Conservation (phyloP, 2,329 filamentous ascomycete genomes). For the Aplosporella prunicola region DNA sequence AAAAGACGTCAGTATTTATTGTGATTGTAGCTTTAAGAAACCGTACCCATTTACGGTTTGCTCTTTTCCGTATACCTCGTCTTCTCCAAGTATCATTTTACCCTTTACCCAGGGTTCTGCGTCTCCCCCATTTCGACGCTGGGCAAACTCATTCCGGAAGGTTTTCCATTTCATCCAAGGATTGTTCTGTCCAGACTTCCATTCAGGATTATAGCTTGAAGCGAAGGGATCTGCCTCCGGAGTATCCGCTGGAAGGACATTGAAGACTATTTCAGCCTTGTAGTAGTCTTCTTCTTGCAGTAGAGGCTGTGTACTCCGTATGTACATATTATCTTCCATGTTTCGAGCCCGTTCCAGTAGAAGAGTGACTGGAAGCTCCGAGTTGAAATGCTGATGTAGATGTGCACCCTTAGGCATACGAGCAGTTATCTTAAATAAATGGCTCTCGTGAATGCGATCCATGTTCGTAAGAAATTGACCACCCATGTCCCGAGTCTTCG, state of each 20-base stretch:
- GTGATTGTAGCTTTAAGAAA: not conserved
- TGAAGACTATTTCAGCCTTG: slow-evolving; percentile 54
- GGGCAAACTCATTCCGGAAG: slow-evolving; percentile 33
- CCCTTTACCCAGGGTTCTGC: slow-evolving; percentile 46
- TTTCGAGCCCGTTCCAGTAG: slow-evolving; percentile 47
- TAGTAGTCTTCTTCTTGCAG: slow-evolving; percentile 33
- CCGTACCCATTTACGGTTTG: slow-evolving; percentile 9
- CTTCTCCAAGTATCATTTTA: slow-evolving; percentile 54
- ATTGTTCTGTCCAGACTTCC: slow-evolving; percentile 18
- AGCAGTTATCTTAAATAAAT: slow-evolving; percentile 47
- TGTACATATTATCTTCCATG: slow-evolving; percentile 59
- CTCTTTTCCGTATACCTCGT: slow-evolving; percentile 47
- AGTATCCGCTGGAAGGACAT: slow-evolving; percentile 32
- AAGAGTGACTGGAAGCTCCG: slow-evolving; percentile 54
- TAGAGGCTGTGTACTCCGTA: slow-evolving; percentile 52
- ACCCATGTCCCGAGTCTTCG: slow-evolving; percentile 36
- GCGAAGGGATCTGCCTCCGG: slow-evolving; percentile 39
- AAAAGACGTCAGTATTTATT: not conserved
- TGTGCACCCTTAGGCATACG: slow-evolving; percentile 62
- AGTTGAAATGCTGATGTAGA: slow-evolving; percentile 69
- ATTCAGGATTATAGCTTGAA: slow-evolving; percentile 33
- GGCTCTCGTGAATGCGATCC: slow-evolving; percentile 40
- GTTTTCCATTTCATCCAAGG: slow-evolving; percentile 38
- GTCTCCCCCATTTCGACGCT: slow-evolving; percentile 11
- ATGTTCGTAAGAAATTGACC: slow-evolving; percentile 39